Base-by-base conservation (phyloP, 768 basidiomycete genomes). In the Boletus reticuloceps region DNA sequence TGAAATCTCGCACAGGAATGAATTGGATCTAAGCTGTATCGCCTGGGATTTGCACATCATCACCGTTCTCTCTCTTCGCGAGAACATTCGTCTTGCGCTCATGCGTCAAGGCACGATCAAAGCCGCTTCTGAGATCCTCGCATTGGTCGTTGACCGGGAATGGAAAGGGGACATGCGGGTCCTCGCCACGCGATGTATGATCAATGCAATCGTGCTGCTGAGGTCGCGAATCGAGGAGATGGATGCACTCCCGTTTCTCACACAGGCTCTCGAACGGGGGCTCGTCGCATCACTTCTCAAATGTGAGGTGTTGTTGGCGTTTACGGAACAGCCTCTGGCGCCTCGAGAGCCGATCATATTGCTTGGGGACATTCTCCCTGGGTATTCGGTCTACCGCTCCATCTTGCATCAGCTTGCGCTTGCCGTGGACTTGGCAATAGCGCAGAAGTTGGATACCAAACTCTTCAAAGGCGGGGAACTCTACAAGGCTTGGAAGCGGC, bases 31-130 rank as follows among this genome's bases (percentile, higher is more conserved):
- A 6, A 39, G 51, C 31, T 69, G 69, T 19, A 52, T 69, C 8
- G 67, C 62, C 9, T 69, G 67, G 69, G 69, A 71, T 29, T 51
- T 65, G 44, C 69, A 71, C 25, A 64, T 69, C 44, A 29, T 69
- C 46, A 64, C 63, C 16, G 44, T 55, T 5, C 45, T 69, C 25
- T 49, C 64, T 11, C 55, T 63, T 19, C 69, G 37, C 6, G 56
- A 57, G 17, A 37, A 48, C 14, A 63, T 69, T 9, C 52, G 56
- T 19, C 36, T 57, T 19, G 52, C 64, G 6, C 58, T 69, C 25
- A 41, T 69, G 53, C 54, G 45, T 25, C 64, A 63, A 25, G 67
- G 64, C 37, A 44, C 55, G n/a, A 69, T 69, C 50, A 60, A 58
- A 47, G 62, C 55, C 5, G 59, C 60, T n/a, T 37, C 65, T 4